A percentile compares a stretch with the other conserved stretches of the same genome.
phyloP scores from a whole-genome alignment of 129 eudicot genomes.

The Mikania micrantha region DNA sequence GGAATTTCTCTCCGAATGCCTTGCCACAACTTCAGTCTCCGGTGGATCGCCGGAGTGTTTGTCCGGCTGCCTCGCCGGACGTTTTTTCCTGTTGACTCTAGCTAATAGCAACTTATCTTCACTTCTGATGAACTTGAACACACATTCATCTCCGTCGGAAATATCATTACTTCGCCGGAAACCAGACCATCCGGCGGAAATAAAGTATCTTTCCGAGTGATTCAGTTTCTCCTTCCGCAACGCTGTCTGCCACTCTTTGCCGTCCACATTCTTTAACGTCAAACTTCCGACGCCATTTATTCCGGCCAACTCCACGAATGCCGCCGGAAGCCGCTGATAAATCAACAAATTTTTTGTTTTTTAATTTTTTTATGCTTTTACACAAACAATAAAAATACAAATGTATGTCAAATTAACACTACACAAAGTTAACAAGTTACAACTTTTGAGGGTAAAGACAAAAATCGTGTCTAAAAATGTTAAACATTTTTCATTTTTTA shows the following conservation, averaged over 20 bases:
- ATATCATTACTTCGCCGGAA: conserved; percentile 14
- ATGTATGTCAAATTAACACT: no score
- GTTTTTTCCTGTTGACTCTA: conserved; percentile 1
- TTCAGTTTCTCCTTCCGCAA: not conserved
- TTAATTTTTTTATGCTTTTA: no score
- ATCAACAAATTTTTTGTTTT: no score
- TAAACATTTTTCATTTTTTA: no score
- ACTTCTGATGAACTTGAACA: conserved; percentile 10
- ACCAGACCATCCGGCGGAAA: conserved; percentile 3
- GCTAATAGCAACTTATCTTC: conserved; percentile 13
- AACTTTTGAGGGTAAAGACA: no score
- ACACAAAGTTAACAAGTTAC: no score
- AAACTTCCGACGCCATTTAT: not conserved
- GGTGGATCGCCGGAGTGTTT: not conserved
- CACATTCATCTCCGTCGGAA: conserved; percentile 20
- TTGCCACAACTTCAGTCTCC: not conserved
- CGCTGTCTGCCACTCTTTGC: not conserved
- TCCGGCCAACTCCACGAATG: conserved; percentile 19
- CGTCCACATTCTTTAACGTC: conserved; percentile 7
- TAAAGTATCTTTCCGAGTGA: not conserved
- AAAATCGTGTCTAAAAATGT: no score
- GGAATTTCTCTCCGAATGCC: not conserved
- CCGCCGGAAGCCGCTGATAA: conserved; percentile 16
- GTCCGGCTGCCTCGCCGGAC: not conserved
- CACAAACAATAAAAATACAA: no score